Evolutionary conservation across 148 eudicot species (phyloP).

Genomic region (Pouteria glomerata): DNA sequence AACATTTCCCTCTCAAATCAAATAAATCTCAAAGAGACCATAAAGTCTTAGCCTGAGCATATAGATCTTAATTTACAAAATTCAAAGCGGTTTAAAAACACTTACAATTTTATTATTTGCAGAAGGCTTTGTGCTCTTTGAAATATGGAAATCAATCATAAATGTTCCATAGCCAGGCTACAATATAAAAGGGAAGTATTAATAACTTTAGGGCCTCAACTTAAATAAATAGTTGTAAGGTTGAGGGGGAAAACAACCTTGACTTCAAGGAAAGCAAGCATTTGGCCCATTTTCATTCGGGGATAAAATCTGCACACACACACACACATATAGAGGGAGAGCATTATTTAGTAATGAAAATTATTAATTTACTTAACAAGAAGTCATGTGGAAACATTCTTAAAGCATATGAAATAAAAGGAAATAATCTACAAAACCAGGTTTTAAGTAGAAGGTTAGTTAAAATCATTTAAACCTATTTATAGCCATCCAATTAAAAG

Average conservation of each 20-base stretch:
- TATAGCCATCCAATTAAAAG: no score
- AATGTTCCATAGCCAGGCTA: constrained; percentile 83
- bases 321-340: neutral
- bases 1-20: constrained; percentile 2
- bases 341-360: neutral
- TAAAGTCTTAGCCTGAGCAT: neutral
- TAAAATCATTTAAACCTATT: no score
- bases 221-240: neutral
- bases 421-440: neutral
- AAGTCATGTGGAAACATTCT: neutral
- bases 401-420: neutral
- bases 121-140: constrained; percentile 34
- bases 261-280: constrained; percentile 50
- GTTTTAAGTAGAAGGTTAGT: constrained; percentile 3
- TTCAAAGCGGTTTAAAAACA: neutral
- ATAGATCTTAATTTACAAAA: neutral
- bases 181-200: constrained; percentile 19
- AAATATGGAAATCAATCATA: constrained; percentile 67
- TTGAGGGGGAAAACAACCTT: constrained; percentile 49
- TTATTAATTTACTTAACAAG: neutral
- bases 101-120: constrained; percentile 64
- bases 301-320: constrained; percentile 72
- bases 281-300: constrained; percentile 56
- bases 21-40: constrained; percentile 1
- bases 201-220: neutral